phyloP scores from a whole-genome alignment of 495 filamentous ascomycete species.

The Trichoderma virens region DNA sequence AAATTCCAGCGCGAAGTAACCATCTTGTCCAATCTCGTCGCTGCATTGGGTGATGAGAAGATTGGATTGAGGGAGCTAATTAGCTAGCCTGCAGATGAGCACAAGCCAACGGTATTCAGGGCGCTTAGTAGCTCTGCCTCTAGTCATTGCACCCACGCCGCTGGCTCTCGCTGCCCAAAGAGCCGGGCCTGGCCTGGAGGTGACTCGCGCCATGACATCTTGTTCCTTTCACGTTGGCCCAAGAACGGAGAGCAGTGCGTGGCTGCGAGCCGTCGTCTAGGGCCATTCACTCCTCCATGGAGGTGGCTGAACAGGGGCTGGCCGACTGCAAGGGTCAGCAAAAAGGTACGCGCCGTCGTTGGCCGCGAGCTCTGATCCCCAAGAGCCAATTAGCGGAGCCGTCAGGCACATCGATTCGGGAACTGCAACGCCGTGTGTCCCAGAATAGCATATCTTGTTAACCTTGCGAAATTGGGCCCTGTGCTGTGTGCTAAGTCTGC shows the following conservation, averaged over 20 bases:
- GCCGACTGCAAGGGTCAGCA: not conserved
- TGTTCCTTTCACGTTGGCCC: not conserved
- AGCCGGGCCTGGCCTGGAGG: not conserved
- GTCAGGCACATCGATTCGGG: constrained; percentile 4
- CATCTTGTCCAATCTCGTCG: not conserved
- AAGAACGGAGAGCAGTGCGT: not conserved
- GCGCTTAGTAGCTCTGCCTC: constrained; percentile 6
- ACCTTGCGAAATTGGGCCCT: not conserved
- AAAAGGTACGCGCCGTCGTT: constrained; percentile 8
- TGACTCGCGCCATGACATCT: not conserved
- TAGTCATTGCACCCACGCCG: not conserved
- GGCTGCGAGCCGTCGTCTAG: not conserved
- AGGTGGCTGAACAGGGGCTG: not conserved
- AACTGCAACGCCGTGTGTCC: not conserved
- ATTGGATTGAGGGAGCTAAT: constrained; percentile 1
- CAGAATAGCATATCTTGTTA: not conserved
- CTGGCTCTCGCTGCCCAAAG: not conserved
- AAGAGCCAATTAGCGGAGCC: constrained; percentile 1
- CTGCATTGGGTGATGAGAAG: not conserved
- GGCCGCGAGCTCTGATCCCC: not conserved
- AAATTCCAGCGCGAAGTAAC: not conserved
- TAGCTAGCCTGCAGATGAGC: not conserved
- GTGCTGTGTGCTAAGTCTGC: not conserved
- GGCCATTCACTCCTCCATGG: not conserved
- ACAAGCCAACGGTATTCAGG: constrained; percentile 1